Conservation (phyloP, 2,329 filamentous ascomycete species). For the Alternaria ventricosa region DNA sequence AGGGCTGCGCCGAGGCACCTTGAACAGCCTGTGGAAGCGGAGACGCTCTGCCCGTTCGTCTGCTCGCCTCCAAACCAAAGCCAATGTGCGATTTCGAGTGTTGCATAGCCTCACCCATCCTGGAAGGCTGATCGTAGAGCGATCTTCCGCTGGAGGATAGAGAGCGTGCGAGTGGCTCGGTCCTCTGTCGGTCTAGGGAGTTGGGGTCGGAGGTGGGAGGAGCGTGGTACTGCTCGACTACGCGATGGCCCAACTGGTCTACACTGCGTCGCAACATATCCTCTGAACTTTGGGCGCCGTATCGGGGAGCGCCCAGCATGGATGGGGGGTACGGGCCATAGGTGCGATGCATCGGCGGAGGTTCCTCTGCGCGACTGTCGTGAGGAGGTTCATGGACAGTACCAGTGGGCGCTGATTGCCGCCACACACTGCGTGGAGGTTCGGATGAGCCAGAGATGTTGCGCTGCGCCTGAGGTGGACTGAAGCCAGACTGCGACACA, state of each 20-base stretch:
- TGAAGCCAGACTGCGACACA: conserved; percentile 47
- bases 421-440: conserved; percentile 40
- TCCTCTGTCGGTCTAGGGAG: conserved; percentile 41
- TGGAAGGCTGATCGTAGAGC: conserved; percentile 48
- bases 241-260: conserved; percentile 41
- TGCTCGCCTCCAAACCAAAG: conserved; percentile 74
- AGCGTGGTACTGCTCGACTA: conserved; percentile 48
- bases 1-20: conserved; percentile 81
- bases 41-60: conserved; percentile 82
- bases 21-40: conserved; percentile 93
- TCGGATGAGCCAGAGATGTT: conserved; percentile 22
- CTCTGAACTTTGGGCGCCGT: conserved; percentile 30
- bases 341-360: conserved; percentile 32
- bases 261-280: conserved; percentile 44
- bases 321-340: conserved; percentile 41
- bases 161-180: conserved; percentile 44
- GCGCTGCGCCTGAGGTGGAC: conserved; percentile 42
- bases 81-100: conserved; percentile 73
- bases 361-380: conserved; percentile 42
- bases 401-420: conserved; percentile 35
- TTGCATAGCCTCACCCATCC: conserved; percentile 61
- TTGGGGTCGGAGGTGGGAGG: conserved; percentile 49
- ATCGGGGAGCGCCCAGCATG: conserved; percentile 31
- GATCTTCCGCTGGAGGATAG: conserved; percentile 43
- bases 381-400: conserved; percentile 28